These are phyloP conservation scores for Metarhizium robertsii DNA, from an alignment of 2,329 filamentous ascomycete species.

Conservation along the genomic window DNA sequence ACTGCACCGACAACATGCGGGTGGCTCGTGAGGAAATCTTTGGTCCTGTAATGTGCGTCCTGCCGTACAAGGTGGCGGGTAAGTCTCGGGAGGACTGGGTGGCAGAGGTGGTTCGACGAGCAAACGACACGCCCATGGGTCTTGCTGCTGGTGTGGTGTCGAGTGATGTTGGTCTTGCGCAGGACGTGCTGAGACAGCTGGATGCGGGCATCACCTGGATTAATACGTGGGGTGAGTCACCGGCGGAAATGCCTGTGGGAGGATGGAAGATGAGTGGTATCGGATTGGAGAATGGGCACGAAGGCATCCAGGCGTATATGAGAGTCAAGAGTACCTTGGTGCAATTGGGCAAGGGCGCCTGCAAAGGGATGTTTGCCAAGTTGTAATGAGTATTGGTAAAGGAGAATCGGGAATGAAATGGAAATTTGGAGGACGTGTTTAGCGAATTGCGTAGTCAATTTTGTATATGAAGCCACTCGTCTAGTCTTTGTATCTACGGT, in stretches of 20 bases:
- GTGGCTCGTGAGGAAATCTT: slow-evolving; percentile 82
- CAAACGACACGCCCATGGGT: slow-evolving; percentile 69
- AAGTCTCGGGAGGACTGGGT: slow-evolving; percentile 30
- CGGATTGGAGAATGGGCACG: slow-evolving; percentile 76
- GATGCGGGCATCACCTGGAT: slow-evolving; percentile 87
- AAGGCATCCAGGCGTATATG: slow-evolving; percentile 73
- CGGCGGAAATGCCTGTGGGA: slow-evolving; percentile 85
- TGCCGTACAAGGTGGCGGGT: slow-evolving; percentile 53
- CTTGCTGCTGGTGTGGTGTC: slow-evolving; percentile 81
- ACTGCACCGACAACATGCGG: slow-evolving; percentile 75
- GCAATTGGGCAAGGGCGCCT: slow-evolving; percentile 60
- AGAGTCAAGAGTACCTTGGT: slow-evolving; percentile 82
- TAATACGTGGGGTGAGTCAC: slow-evolving; percentile 88
- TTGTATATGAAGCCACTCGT: too few relatives aligned
- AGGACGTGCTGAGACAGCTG: slow-evolving; percentile 59
- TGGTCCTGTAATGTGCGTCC: slow-evolving; percentile 75
- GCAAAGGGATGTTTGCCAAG: slow-evolving; percentile 63
- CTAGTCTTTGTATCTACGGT: too few relatives aligned
- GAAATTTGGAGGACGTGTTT: too few relatives aligned
- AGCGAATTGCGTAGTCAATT: too few relatives aligned
- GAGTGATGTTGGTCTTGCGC: slow-evolving; percentile 62
- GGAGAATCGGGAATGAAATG: too few relatives aligned
- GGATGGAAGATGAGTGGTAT: slow-evolving; percentile 89
- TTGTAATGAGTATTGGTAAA: slow-evolving; percentile 27
- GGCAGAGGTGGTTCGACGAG: slow-evolving; percentile 60